A percentile compares a stretch with the other conserved stretches of the same genome.
Conservation (phyloP, 2,329 filamentous ascomycete species). For the Scytalidium sp. region DNA sequence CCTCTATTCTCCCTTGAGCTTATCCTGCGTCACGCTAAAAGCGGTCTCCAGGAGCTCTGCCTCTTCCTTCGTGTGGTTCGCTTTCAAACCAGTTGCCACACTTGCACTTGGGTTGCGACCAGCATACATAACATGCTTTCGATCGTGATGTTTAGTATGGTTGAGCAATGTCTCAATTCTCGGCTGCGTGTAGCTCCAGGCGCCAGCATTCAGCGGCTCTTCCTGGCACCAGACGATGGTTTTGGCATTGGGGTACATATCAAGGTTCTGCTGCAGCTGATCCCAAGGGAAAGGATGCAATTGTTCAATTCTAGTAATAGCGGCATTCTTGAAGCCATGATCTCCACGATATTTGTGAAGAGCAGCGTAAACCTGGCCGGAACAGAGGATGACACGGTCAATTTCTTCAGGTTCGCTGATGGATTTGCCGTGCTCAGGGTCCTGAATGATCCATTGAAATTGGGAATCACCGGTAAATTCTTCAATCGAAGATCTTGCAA, state of each 20-base stretch:
- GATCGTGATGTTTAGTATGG: conserved; percentile 86
- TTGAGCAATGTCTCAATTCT: conserved; percentile 96
- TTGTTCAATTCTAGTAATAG: conserved; percentile 94
- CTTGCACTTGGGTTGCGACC: conserved; percentile 90
- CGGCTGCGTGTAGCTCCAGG: conserved; percentile 96
- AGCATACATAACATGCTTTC: conserved; percentile 96
- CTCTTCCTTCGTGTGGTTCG: conserved; percentile 87
- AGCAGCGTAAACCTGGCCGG: conserved; percentile 89
- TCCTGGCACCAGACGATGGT: conserved; percentile 97
- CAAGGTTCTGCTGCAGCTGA: conserved; percentile 92
- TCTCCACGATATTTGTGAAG: conserved; percentile 88
- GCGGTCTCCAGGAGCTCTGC: conserved; percentile 71
- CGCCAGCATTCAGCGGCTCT: conserved; percentile 94
- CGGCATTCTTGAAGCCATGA: conserved; percentile 84
- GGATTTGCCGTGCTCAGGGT: conserved; percentile 75
- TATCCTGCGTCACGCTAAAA: conserved; percentile 63
- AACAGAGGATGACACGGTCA: conserved; percentile 90
- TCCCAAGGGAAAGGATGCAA: conserved; percentile 99
- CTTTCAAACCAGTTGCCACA: conserved; percentile 91
- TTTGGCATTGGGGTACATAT: conserved; percentile 95
- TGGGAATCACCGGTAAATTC: conserved; percentile 89
- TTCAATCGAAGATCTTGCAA: conserved; percentile 85
- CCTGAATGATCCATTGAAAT: conserved; percentile 95
- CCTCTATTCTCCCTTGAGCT: conserved; percentile 56
- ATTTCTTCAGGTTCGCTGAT: conserved; percentile 83